Conservation (phyloP, 2,329 filamentous ascomycete genomes). For the Magnaporthiopsis incrustans region DNA sequence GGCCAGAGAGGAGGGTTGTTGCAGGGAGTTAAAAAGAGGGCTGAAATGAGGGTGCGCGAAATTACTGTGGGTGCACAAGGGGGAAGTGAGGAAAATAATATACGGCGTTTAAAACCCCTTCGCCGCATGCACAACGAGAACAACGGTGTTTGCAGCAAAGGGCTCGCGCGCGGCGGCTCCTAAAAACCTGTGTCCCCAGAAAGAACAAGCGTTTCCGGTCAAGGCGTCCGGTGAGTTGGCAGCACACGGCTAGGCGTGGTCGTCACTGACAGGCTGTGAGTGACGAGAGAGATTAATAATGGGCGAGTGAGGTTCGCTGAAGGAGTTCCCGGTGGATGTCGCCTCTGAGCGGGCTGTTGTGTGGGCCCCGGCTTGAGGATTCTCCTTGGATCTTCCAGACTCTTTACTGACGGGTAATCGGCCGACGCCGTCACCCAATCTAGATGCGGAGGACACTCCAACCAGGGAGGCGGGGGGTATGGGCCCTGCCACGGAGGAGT, state of each 20-base stretch:
- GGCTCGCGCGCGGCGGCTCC: not conserved
- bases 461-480: not conserved
- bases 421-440: not conserved
- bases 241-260: not conserved
- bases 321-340: not conserved
- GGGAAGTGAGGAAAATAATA: not conserved
- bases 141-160: not conserved
- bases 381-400: conserved; percentile 1
- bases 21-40: not conserved
- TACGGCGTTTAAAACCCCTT: not conserved
- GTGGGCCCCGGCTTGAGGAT: not conserved
- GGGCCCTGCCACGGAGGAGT: not conserved
- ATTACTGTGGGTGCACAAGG: not conserved
- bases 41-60: not conserved
- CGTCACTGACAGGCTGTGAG: not conserved
- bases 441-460: conserved; percentile 2
- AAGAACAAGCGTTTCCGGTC: conserved; percentile 1
- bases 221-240: not conserved
- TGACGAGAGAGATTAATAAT: conserved; percentile 5
- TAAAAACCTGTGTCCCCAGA: not conserved
- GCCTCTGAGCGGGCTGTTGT: not conserved
- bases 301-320: not conserved
- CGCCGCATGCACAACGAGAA: not conserved
- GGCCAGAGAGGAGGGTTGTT: not conserved
- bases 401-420: conserved; percentile 3